Conservation (phyloP, 805 yeast genomes). For the Pichia pseudocactophila region DNA sequence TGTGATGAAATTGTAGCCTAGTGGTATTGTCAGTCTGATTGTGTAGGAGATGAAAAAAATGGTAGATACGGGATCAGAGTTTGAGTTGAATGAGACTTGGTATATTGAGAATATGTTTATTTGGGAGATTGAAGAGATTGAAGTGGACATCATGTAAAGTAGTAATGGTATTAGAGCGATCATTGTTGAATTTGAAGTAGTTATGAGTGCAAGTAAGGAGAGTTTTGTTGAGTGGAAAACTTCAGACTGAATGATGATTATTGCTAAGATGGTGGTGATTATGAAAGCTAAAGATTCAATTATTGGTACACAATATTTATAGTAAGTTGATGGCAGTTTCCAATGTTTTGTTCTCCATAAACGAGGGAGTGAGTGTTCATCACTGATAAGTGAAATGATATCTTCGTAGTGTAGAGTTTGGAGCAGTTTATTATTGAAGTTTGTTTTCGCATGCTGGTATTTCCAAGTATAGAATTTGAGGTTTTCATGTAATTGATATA, state of each 20-base stretch:
- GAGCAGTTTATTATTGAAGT: conserved; percentile 41
- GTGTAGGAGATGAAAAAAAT: conserved; percentile 74
- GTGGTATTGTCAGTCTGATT: conserved; percentile 73
- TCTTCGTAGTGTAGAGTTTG: conserved; percentile 51
- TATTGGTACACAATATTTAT: conserved; percentile 30
- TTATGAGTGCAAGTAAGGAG: conserved; percentile 48
- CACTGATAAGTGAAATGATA: conserved; percentile 31
- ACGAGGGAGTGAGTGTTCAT: neutral
- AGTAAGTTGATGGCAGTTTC: conserved; percentile 2
- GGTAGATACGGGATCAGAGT: conserved; percentile 67
- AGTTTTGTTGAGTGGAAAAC: conserved; percentile 58
- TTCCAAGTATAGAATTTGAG: conserved; percentile 26
- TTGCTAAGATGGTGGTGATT: conserved; percentile 35
- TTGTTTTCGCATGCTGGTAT: conserved; percentile 46
- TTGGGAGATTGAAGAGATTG: conserved; percentile 57
- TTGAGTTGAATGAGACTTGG: conserved; percentile 55
- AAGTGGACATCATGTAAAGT: conserved; percentile 59
- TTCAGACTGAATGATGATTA: conserved; percentile 63
- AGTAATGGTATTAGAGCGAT: conserved; percentile 34
- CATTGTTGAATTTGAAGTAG: conserved; percentile 12
- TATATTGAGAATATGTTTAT: conserved; percentile 68
- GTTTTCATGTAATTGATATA: conserved; percentile 2
- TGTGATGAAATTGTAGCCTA: conserved; percentile 70
- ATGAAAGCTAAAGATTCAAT: conserved; percentile 36
- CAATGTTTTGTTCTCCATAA: conserved; percentile 5